Base-by-base conservation (phyloP, 2,329 filamentous ascomycete genomes). In the Fusarium redolens region DNA sequence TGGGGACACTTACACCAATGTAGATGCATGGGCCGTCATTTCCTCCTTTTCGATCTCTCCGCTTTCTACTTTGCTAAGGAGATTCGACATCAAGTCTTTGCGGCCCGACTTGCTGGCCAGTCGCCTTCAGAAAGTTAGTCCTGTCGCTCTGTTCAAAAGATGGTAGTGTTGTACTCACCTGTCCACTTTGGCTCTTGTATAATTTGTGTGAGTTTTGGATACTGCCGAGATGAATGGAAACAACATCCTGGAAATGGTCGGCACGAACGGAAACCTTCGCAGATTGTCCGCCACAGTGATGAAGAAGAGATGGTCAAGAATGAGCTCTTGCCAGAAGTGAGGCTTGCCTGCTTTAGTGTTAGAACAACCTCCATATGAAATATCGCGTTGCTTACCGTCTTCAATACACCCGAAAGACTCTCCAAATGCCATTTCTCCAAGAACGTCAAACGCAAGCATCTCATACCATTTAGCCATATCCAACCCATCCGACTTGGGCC, bases 341-440 rank as follows among this genome's bases (percentile, higher is more conserved):
- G 9, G 9, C 7, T 22, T 22, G 3, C 20, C 1, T 12, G 31
- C n/a, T 4, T 33, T 15, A 1, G 14, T 48, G 28, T 15, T 12
- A 33, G 7, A 33, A n/a, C 6, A 22, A 2, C 6, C 13, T n/a
- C 18, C 5, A 0, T 13, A 3, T 8, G n/a, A 7, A 17, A 7
- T 6, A n/a, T 33, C 20, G 20, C 13, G 31, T 31, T 13, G 14
- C 20, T 31, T 15, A 14, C 10, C 20, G 15, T 17, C 31, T 12
- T 5, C 37, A 14, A 30, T 17, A 22, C 9, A 7, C 4, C 10
- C 15, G 30, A 22, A 35, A 9, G 28, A 6, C 0, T 12, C 17
- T 9, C 14, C 0, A 15, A 13, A 18, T 28, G 6, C 8, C 12
- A 28, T 20, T 7, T 52, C 17, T 52, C 22, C 14, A 4, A 4